Evolutionary conservation across 352 stramenopile genomes (phyloP).

Genomic region (Achlya hypogyna): DNA sequence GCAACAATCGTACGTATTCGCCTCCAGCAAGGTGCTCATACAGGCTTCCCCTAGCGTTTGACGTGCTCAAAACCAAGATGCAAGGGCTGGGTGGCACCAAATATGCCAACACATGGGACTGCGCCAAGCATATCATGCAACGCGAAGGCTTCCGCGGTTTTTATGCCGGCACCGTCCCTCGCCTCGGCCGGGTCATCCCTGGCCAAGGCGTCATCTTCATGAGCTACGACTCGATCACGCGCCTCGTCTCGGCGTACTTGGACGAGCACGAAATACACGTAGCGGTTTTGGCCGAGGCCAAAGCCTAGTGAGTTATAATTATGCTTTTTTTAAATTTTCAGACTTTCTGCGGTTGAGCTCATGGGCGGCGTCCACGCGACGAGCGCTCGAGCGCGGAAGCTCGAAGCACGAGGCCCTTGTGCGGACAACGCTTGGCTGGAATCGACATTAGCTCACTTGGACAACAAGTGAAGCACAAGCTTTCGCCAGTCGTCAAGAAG

Average conservation of each 20-base stretch:
- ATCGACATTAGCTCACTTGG: too few relatives aligned
- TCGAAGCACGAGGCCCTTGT: too few relatives aligned
- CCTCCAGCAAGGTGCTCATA: constrained; percentile 22
- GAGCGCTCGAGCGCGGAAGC: too few relatives aligned
- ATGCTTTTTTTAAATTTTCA: too few relatives aligned
- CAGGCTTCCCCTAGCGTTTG: constrained; percentile 40
- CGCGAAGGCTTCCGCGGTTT: constrained; percentile 86
- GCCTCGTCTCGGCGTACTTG: constrained; percentile 40
- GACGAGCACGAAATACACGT: constrained; percentile 24
- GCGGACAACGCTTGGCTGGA: too few relatives aligned
- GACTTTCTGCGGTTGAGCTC: too few relatives aligned
- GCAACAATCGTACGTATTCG: constrained; percentile 90
- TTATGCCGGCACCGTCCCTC: constrained; percentile 88
- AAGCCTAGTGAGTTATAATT: too few relatives aligned
- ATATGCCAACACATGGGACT: constrained; percentile 85
- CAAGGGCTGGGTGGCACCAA: constrained; percentile 56
- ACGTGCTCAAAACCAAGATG: constrained; percentile 83
- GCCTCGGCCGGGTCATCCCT: constrained; percentile 90
- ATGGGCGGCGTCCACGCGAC: too few relatives aligned
- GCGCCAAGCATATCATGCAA: constrained; percentile 82
- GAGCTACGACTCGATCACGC: constrained; percentile 80
- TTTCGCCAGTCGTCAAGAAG: too few relatives aligned
- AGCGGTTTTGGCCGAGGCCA: not conserved
- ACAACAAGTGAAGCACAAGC: too few relatives aligned
- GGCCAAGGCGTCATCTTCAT: constrained; percentile 98